Base-by-base conservation (phyloP, 2,329 filamentous ascomycete species). In the Hymenoscyphus repandus region DNA sequence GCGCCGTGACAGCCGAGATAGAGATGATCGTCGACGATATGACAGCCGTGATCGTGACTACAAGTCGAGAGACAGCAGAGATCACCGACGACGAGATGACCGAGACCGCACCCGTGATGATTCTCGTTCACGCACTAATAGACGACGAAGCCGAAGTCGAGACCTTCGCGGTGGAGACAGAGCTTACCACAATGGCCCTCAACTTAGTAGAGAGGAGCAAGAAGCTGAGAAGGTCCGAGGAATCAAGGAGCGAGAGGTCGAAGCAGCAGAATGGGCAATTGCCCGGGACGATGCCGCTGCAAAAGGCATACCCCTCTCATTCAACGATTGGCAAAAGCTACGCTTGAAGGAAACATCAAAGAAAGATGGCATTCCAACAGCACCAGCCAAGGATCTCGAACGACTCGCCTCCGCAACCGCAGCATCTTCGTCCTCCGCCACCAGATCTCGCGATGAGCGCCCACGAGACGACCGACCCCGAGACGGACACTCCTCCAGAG, bases 261-360 rank as follows among this genome's bases (percentile, higher is more conserved):
- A 84, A 65, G 82, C 82, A 36, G 83, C 82, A 63, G 79, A 79
- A 4, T 85, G 84, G 58, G 69, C 83, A 34, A 79, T 79, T 6
- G 79, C 79, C 2, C 79, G 82, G 58, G 77, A 78, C 54, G 79
- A 83, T 57, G 80, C 80, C 31, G 73, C 77, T 30, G 74, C 74
- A 43, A 83, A 83, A 62, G 79, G 79, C 37, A 78, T 79, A 1
- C 67, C 80, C 17, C 78, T 78, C 0, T 76, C 78, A 36, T 60
- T 40, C 43, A 44, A 30, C 49, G 55, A 62, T 34, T 48, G 55
- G 41, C 57, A 58, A 44, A 39, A 18, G 33, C 49, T 59, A 39
- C 32, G 27, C 13, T 20, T 15, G 32, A 39, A 22, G 33, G 22
- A 38, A 36, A 20, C 32, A 37, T 17, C 33, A 46, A 46, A 18